Base-by-base conservation (phyloP, 2,329 filamentous ascomycete genomes). In the Tolypocladium amazonense region DNA sequence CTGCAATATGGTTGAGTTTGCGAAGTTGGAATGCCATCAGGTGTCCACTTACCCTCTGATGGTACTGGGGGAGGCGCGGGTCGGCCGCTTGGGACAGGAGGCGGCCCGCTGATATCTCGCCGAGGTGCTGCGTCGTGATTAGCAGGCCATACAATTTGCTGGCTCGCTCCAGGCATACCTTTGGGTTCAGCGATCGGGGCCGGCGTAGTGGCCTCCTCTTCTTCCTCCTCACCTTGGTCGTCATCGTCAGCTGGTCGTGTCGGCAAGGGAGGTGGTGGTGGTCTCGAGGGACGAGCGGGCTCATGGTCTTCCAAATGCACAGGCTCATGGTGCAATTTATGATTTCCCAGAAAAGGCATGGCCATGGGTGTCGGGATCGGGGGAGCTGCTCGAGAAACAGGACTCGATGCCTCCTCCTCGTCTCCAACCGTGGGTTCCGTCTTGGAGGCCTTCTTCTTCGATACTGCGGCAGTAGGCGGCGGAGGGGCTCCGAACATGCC, bases 401-500 rank as follows among this genome's bases (percentile, higher is more conserved):
- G 75, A 23, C 79, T 77, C 0, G 73, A 66, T 30, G 73, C 70
- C 57, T 82, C 77, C 6, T 79, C 76, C 4, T 71, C 70, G 43
- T 77, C 73, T 60, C 81, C 81, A 55, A 72, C 61, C 6, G 65
- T 56, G 68, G 75, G 65, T 71, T 78, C 69, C 70, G 80, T 60
- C 61, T 76, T 76, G 45, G 71, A 65, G 12, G 73, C 66, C 55
- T 85, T 86, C 73, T 86, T 85, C 47, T 78, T 75, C 12, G 77
- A 72, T 11, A 77, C 67, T 37, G 76, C 69, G n/a, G 75, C 73
- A 30, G 88, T 81, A 20, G 86, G 82, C 71, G 91, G 83, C 61
- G 85, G 85, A 41, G 87, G 85, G 25, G 83, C 82, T 23, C 90
- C 90, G 72, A 96, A 95, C 86, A 97, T 94, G 67, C 91, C 90